phyloP scores from a whole-genome alignment of 345 rosid genomes.

The Carallia brachiata region DNA sequence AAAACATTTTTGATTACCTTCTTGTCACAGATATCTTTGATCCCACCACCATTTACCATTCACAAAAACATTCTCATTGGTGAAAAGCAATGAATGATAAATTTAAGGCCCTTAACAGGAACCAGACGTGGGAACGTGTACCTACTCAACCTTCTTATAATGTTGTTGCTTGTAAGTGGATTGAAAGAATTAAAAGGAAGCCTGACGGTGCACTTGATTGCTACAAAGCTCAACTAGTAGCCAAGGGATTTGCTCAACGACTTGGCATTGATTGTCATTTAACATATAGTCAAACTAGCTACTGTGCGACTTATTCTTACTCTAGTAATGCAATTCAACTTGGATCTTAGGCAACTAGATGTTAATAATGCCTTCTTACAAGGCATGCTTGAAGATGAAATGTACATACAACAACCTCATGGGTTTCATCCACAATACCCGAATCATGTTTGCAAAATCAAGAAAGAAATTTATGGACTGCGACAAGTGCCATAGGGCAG shows the following conservation, averaged over 20 bases:
- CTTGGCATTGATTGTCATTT: neutral
- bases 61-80: neutral
- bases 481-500: neutral
- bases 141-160: neutral
- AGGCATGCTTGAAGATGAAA: neutral
- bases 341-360: neutral
- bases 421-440: neutral
- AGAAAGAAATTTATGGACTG: neutral
- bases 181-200: neutral
- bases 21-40: neutral
- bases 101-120: neutral
- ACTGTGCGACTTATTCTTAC: neutral
- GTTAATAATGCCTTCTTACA: neutral
- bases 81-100: neutral
- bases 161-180: neutral
- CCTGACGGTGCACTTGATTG: neutral
- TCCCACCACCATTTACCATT: neutral
- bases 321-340: neutral
- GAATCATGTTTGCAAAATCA: neutral
- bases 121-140: neutral
- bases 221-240: neutral
- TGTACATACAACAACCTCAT: neutral
- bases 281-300: neutral
- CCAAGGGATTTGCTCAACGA: neutral
- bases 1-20: neutral